Percentiles rank a stretch among this genome's conserved stretches.
These are phyloP conservation scores for Nidula niveotomentosa DNA, from an alignment of 1,284 basidiomycete genomes.

Conservation along the genomic window DNA sequence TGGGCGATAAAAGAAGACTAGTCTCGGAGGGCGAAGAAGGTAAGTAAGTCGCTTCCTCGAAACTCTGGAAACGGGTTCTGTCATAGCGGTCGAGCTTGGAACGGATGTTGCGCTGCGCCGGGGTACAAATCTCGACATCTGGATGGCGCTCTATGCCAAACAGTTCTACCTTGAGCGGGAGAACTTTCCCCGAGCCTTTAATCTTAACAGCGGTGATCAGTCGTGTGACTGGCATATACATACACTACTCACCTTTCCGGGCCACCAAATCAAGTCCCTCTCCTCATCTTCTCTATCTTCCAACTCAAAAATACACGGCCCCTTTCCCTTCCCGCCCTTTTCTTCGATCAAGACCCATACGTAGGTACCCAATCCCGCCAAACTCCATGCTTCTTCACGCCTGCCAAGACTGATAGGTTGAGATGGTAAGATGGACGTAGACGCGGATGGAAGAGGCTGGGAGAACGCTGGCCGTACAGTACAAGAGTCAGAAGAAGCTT, in stretches of 20 bases:
- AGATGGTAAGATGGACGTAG: background rate
- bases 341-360: slow-evolving; percentile 42
- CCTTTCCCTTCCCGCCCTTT: slow-evolving; percentile 8
- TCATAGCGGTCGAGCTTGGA: slow-evolving; percentile 19
- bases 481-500: too few species aligned
- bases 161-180: slow-evolving; percentile 22
- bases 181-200: slow-evolving; percentile 12
- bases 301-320: slow-evolving; percentile 21
- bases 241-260: slow-evolving; percentile 37
- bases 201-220: slow-evolving; percentile 5
- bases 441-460: too few species aligned
- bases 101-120: slow-evolving; percentile 25
- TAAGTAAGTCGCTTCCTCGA: slow-evolving; percentile 18
- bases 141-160: slow-evolving; percentile 11
- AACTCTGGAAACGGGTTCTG: slow-evolving; percentile 23
- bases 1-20: slow-evolving; percentile 20
- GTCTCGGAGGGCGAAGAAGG: too few species aligned
- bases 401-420: background rate
- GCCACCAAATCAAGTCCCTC: slow-evolving; percentile 47
- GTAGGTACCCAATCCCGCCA: slow-evolving; percentile 22
- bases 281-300: slow-evolving; percentile 16
- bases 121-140: slow-evolving; percentile 20
- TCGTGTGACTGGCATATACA: too few species aligned
- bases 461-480: too few species aligned
- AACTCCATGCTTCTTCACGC: too few species aligned